Evolutionary conservation across 192 early-diverging fungal species (phyloP), one percentile per base, ranked within the genome.

Genomic region (Coemansia sp.): DNA sequence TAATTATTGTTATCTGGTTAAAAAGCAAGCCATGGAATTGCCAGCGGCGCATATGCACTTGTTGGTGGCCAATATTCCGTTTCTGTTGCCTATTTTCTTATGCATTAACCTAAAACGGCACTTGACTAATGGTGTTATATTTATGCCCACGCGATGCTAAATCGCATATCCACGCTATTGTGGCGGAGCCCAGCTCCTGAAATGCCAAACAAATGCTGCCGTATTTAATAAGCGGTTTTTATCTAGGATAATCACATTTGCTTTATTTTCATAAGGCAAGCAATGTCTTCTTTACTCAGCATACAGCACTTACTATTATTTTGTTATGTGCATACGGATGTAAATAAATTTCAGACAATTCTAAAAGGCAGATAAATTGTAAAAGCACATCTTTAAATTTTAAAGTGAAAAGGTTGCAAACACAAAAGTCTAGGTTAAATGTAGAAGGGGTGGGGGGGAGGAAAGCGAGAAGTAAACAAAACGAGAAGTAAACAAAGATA

Each of bases 361-460:
- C 1, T 38, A 38, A 38, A 1, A 38, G 34, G 10, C 8, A 38
- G 10, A 38, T 9, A 38, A 1, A 12, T 38, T 7, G 34, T 38
- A 38, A 38, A 38, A 38, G 34, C 34, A 38, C 34, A 38, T 38
- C 34, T 27, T 28, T 50, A 60, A 47, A 50, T 25, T 49, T 18
- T 0, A 41, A 24, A 58, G 3, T 21, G 30, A 58, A 34, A 56
- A 18, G 32, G 57, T 16, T 23, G 44, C 32, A 54, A 55, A 44
- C 58, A 25, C 7, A 51, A 60, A 68, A 57, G 18, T 56, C 22
- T 34, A 30, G 51, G 22, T 53, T 18, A 23, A n/a, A 60, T 41
- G 32, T 44, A 58, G 21, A 44, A 8, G 24, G 49, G n/a, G n/a
- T n/a, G n/a, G n/a, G n/a, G n/a, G n/a, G n/a, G n/a, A n/a, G n/a